Base-by-base conservation (phyloP, 2,329 filamentous ascomycete species). In the Hypomyces rosellus region DNA sequence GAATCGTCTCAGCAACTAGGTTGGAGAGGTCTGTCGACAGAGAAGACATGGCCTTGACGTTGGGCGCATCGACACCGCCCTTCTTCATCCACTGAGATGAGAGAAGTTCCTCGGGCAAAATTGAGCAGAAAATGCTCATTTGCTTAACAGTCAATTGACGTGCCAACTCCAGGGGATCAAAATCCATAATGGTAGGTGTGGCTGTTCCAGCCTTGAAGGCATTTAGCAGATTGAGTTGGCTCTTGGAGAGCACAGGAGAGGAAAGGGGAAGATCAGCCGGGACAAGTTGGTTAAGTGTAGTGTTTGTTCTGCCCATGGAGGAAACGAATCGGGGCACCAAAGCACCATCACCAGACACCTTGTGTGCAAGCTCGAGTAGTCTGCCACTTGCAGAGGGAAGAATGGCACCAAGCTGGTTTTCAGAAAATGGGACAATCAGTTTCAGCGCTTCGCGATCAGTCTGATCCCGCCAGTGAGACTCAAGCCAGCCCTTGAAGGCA, bases 81-180 rank as follows among this genome's bases (percentile, higher is more conserved):
- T 90, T 89, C 74, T 95, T 96, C 69, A 87, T 95, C 90, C 92
- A 97, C 67, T 95, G 90, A 0, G 89, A 88, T 3, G 85, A 89
- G 9, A 99, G 77, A 4, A 99, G 81, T 68, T 99, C 93, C 58
- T 96, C 89, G 0, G 93, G 89, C 57, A 91, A 78, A 56, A 99
- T 96, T 3, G 87, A 84, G 67, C 89, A 96, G 69, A 96, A 99
- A 49, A 96, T 86, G 54, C 77, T 80, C 65, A 95, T 96, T 64
- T 95, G 89, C 70, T 92, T 95, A 56, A 96, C 76, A 0, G 93
- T 97, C 55, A 99, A 76, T 63, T 99, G 93, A 14, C 93, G 84
- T 4, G 93, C 93, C 54, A 99, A 68, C 69, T 99, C 93, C 15
- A 96, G 70, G 2, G 92, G 84, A 53, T 97, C 92, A 59, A 97